Conservation (phyloP, 305 asterid species). For the Stenogyne calaminthoides region DNA sequence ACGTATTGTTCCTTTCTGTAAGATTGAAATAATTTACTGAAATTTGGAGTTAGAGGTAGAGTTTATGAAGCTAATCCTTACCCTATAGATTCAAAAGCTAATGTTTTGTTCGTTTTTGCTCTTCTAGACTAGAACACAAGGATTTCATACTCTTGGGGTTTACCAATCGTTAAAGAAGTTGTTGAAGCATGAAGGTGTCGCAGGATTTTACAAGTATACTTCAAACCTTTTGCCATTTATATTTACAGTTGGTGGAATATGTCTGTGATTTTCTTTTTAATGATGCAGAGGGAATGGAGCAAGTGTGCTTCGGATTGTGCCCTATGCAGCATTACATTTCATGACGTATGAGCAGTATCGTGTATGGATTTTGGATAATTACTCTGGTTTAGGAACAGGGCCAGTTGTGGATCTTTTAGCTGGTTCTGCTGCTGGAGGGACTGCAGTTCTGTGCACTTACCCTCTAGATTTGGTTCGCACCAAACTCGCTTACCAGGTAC, state of each 20-base stretch:
- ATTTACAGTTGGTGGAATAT: neutral
- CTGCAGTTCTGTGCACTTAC: constrained; percentile 97
- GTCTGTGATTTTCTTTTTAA: neutral
- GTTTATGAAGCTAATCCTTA: neutral
- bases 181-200: constrained; percentile 77
- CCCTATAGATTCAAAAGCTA: neutral
- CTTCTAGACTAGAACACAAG: constrained; percentile 82
- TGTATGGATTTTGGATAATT: constrained; percentile 70
- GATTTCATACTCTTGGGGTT: constrained; percentile 81
- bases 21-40: neutral
- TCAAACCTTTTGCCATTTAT: constrained; percentile 14
- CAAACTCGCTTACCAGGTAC: constrained; percentile 96
- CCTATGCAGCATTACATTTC: constrained; percentile 95
- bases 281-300: constrained; percentile 94
- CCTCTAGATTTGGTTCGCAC: constrained; percentile 98
- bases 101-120: neutral
- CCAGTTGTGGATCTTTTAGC: constrained; percentile 96
- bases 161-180: constrained; percentile 83
- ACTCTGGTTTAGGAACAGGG: constrained; percentile 77
- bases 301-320: constrained; percentile 91
- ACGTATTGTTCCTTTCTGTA: neutral
- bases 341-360: constrained; percentile 96
- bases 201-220: constrained; percentile 87
- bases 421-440: constrained; percentile 97
- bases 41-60: neutral